Conservation (phyloP, 2,329 filamentous ascomycete genomes). For the Calonectria multiphialidica region DNA sequence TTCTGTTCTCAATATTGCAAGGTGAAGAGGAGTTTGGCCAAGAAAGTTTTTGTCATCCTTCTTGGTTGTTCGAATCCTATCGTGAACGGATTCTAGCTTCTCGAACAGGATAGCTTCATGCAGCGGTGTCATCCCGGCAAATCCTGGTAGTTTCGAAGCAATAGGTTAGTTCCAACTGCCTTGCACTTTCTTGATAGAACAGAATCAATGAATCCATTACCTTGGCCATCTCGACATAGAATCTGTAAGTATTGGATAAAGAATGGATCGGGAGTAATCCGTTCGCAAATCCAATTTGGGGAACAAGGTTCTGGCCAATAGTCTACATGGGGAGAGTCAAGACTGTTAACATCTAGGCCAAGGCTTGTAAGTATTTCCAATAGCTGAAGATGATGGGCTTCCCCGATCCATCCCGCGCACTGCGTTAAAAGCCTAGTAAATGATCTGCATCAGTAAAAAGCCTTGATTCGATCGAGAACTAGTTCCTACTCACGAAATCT, state of each 20-base stretch:
- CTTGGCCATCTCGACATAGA: not conserved
- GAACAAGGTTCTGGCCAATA: not conserved
- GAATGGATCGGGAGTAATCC: not conserved
- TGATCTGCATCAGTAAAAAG: not conserved
- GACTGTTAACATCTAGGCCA: not conserved
- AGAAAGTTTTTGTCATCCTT: conserved; percentile 1
- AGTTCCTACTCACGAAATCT: not conserved
- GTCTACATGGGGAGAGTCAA: not conserved
- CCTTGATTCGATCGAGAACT: not conserved
- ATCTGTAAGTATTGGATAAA: not conserved
- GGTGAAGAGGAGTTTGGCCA: conserved; percentile 6
- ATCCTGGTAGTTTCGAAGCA: not conserved
- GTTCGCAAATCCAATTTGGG: not conserved
- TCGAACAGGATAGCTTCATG: not conserved
- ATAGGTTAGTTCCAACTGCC: not conserved
- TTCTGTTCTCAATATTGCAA: not conserved
- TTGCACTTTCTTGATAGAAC: not conserved
- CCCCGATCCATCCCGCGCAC: not conserved
- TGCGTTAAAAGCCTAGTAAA: not conserved
- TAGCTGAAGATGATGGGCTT: not conserved
- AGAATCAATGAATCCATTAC: not conserved
- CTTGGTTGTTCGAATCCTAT: not conserved
- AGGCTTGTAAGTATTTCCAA: not conserved
- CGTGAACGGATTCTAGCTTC: not conserved
- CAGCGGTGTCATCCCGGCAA: not conserved